phyloP scores from a whole-genome alignment of 1,284 basidiomycete genomes.

The Butyriboletus appendiculatus region DNA sequence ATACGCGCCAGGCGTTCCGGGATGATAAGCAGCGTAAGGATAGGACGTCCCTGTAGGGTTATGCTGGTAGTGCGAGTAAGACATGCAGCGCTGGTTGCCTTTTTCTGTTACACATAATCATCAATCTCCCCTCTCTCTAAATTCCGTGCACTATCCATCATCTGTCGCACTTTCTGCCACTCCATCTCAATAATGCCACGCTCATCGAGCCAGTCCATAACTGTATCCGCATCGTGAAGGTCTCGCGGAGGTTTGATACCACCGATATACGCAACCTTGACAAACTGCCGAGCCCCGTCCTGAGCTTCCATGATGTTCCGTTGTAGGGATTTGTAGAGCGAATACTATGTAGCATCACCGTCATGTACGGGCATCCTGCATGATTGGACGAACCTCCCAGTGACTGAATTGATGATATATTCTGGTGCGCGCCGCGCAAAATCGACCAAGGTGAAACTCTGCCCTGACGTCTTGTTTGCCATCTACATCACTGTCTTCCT shows the following conservation, averaged over 20 bases:
- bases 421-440: constrained; percentile 68
- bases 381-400: constrained; percentile 69
- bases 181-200: constrained; percentile 65
- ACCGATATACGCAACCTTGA: constrained; percentile 55
- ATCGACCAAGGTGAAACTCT: constrained; percentile 63
- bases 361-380: background rate
- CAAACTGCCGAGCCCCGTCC: constrained; percentile 44
- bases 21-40: constrained; percentile 53
- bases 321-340: constrained; percentile 55
- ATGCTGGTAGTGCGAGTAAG: constrained; percentile 39
- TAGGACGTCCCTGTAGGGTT: constrained; percentile 49
- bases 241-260: constrained; percentile 61
- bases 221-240: constrained; percentile 66
- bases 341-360: constrained; percentile 44
- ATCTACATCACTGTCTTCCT: constrained; percentile 34
- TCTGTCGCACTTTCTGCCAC: constrained; percentile 64
- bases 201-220: constrained; percentile 82
- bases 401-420: constrained; percentile 79
- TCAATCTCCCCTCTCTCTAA: constrained; percentile 54
- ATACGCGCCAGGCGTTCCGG: constrained; percentile 38
- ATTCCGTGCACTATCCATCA: constrained; percentile 71
- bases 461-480: constrained; percentile 29
- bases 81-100: constrained; percentile 23
- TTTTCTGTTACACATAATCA: background rate
- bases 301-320: constrained; percentile 53